Conservation (phyloP, 177 flowering plant species). For the Vitis hybrid region DNA sequence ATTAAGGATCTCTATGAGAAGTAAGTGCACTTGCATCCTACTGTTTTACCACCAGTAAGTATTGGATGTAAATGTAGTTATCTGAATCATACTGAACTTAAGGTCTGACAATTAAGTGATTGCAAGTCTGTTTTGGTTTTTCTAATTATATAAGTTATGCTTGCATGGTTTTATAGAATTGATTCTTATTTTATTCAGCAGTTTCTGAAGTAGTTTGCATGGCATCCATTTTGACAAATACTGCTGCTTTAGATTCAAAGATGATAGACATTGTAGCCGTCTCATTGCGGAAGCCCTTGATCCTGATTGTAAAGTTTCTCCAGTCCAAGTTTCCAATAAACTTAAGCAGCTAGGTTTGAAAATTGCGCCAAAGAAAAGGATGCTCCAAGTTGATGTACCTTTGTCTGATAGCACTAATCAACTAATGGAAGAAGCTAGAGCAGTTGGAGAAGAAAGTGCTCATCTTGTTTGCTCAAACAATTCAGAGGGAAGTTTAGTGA, state of each 20-base stretch:
- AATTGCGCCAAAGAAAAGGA: conserved; percentile 38
- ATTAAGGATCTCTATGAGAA: conserved; percentile 73
- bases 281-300: conserved; percentile 75
- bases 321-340: conserved; percentile 56
- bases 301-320: conserved; percentile 54
- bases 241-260: conserved; percentile 51
- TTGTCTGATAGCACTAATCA: conserved; percentile 16
- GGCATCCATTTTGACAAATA: neutral
- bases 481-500: conserved; percentile 19
- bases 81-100: neutral
- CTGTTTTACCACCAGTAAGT: neutral
- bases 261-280: conserved; percentile 41
- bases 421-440: conserved; percentile 18
- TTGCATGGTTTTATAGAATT: neutral
- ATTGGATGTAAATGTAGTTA: neutral
- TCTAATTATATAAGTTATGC: neutral
- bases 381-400: conserved; percentile 12
- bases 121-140: neutral
- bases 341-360: conserved; percentile 67
- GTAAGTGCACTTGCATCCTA: conserved; percentile 34
- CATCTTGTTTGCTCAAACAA: conserved; percentile 13
- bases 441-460: conserved; percentile 10
- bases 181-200: neutral
- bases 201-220: neutral
- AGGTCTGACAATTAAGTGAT: too few relatives aligned